phyloP scores from a whole-genome alignment of 768 basidiomycete species.

The Auricularia auricula-judae region DNA sequence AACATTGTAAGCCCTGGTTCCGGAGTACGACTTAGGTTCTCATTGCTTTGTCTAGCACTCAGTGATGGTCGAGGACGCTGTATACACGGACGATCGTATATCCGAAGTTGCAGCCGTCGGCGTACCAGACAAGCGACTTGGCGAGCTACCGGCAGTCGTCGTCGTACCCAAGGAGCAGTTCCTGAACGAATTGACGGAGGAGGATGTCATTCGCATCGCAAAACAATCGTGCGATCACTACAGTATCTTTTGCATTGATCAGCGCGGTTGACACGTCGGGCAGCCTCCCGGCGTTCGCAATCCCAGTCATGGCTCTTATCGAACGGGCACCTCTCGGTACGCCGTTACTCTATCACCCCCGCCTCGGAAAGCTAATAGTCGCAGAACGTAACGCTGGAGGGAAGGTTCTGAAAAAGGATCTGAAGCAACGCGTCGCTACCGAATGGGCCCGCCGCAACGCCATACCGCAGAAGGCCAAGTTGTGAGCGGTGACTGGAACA shows the following conservation, averaged over 20 bases:
- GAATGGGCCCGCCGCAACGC: too few species aligned
- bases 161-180: slow-evolving; percentile 37
- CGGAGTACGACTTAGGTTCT: neutral
- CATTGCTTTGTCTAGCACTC: slow-evolving; percentile 37
- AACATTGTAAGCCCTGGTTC: slow-evolving; percentile 37
- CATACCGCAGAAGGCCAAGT: too few species aligned
- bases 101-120: slow-evolving; percentile 48
- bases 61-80: slow-evolving; percentile 48
- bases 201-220: slow-evolving; percentile 31
- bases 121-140: slow-evolving; percentile 46
- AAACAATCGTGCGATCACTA: slow-evolving; percentile 8
- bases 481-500: too few species aligned
- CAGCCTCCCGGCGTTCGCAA: slow-evolving; percentile 43
- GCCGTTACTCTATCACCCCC: slow-evolving; percentile 7
- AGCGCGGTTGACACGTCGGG: neutral
- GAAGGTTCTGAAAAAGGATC: slow-evolving; percentile 37
- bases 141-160: slow-evolving; percentile 46
- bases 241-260: too few species aligned
- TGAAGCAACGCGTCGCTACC: too few species aligned
- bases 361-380: too few species aligned
- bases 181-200: slow-evolving; percentile 35
- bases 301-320: slow-evolving; percentile 49
- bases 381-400: slow-evolving; percentile 40
- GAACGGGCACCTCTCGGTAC: slow-evolving; percentile 36
- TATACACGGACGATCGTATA: slow-evolving; percentile 44